Evolutionary conservation across 2,329 filamentous ascomycete species (phyloP), one percentile per base, ranked within the genome.

Genomic region (Aquanectria penicillioides): DNA sequence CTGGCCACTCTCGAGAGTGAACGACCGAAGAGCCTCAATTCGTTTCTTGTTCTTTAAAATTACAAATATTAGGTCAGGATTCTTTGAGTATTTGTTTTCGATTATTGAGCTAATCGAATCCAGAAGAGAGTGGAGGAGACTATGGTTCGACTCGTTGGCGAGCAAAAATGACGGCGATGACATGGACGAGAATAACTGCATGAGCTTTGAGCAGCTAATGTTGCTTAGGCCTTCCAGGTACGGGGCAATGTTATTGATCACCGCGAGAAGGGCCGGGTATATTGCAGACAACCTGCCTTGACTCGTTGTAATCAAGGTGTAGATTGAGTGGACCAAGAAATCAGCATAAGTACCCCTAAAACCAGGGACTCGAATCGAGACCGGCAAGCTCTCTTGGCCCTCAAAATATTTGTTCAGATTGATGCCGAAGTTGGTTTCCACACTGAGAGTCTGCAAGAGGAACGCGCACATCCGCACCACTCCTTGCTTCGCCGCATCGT

Each of bases 391-490:
- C 51, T 97, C 93, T 73, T 97, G 94, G 2, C 89, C 91, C 62
- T 93, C 89, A 67, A 99, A 98, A 13, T 82, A 84, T 76, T 93
- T 94, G 77, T 97, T 98, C 47, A 99, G 82, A 68, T 93, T 94
- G 71, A 90, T 86, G 25, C 93, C 94, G 75, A 98, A 98, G 62
- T 91, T 93, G 54, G 90, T 86, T 76, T 98, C 95, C 3, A 96
- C 93, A 70, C 94, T 98, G 71, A 99, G 80, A 0, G 95, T 98
- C 76, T 99, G 95, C 34, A 99, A 79, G 37, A 98, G 84, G 74
- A 99, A 98, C n/a, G 96, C 89, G 75, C 95, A 97, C 93, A 98
- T 97, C 53, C 95, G 87, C 22, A 98, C 92, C 1, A 97, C 84
- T 1, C 95, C 95, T 75, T 97, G 94, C 74, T 94, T 96, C 1